Evolutionary conservation across 164 flowering plant species (phyloP).

Genomic region (Aristolochia contorta): DNA sequence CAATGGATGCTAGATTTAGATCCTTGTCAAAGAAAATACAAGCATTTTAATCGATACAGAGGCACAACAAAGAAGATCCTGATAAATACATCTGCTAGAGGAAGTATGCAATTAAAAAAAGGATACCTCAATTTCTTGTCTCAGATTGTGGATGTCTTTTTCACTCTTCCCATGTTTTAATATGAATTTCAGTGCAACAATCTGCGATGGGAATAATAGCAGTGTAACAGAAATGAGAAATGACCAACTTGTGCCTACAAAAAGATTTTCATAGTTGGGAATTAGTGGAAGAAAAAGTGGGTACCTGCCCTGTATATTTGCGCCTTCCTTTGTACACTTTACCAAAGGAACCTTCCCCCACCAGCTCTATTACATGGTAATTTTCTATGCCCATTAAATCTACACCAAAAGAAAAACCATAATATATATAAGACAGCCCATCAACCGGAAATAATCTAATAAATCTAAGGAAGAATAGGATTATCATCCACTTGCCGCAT

Average conservation of each 20-base stretch:
- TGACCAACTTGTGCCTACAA: background rate
- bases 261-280: background rate
- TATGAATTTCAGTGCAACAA: constrained; percentile 96
- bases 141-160: constrained; percentile 73
- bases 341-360: constrained; percentile 97
- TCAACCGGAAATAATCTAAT: no score
- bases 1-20: no score
- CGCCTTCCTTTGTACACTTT: constrained; percentile 92
- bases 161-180: constrained; percentile 94
- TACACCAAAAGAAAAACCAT: background rate
- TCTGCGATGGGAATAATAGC: constrained; percentile 30
- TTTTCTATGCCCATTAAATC: constrained; percentile 70
- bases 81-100: no score
- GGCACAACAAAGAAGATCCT: no score
- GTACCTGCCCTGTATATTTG: constrained; percentile 79
- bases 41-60: no score
- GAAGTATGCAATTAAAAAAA: background rate
- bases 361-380: constrained; percentile 89
- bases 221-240: background rate
- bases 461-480: no score
- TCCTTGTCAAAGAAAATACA: no score
- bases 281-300: background rate
- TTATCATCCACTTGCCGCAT: no score
- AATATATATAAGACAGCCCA: no score
- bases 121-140: constrained; percentile 95